Percentiles rank a stretch among this genome's conserved stretches.
These are phyloP conservation scores for Arthonia radiata DNA, from an alignment of 495 filamentous ascomycete genomes.

Conservation along the genomic window DNA sequence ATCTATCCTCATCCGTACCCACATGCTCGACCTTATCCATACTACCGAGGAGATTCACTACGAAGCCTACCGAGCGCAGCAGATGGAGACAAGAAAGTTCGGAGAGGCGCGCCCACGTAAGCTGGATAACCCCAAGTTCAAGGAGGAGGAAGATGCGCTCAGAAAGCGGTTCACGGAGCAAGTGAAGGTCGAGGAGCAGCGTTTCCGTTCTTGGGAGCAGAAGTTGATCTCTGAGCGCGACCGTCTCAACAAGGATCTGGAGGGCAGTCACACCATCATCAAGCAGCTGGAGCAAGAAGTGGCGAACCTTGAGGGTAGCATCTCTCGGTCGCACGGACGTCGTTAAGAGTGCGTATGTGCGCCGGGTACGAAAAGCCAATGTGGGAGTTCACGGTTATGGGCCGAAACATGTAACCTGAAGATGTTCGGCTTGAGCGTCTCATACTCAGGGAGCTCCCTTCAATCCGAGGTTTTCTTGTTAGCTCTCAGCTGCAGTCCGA, in stretches of 20 bases:
- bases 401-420: too few relatives aligned
- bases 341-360: too few relatives aligned
- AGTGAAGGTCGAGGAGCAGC: constrained; percentile 97
- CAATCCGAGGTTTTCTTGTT: too few relatives aligned
- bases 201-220: constrained; percentile 98
- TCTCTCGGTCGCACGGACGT: constrained; percentile 82
- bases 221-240: constrained; percentile 96
- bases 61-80: constrained; percentile 92
- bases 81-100: constrained; percentile 99
- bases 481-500: too few relatives aligned
- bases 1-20: constrained; percentile 95
- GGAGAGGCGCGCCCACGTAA: constrained; percentile 91
- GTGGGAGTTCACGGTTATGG: too few relatives aligned
- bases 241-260: constrained; percentile 95
- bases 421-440: too few relatives aligned
- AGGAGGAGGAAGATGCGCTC: constrained; percentile 94
- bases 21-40: constrained; percentile 99
- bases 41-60: constrained; percentile 98
- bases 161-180: constrained; percentile 98
- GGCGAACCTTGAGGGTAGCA: constrained; percentile 76
- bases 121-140: constrained; percentile 99
- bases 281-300: constrained; percentile 86
- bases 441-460: too few relatives aligned
- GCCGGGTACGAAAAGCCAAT: too few relatives aligned
- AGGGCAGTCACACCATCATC: constrained; percentile 88